phyloP scores from a whole-genome alignment of 139 green algal species.

The Yamagishiella unicocca region DNA sequence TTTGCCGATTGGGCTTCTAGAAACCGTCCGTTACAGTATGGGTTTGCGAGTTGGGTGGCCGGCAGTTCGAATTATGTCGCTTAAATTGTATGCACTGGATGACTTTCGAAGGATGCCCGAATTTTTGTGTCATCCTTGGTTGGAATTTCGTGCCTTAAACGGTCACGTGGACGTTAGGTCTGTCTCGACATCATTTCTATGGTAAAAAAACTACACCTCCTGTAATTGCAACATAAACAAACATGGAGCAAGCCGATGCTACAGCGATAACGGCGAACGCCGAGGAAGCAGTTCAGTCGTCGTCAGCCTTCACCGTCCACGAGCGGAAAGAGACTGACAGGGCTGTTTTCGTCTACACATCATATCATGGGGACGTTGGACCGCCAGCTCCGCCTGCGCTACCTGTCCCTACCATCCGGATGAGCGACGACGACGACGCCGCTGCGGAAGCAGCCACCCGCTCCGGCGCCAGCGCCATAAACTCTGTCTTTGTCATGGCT shows the following conservation, averaged over 20 bases:
- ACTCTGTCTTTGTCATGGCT: conserved; percentile 42
- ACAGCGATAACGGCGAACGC: not conserved
- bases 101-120: no score
- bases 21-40: no score
- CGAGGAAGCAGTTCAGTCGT: not conserved
- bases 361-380: conserved; percentile 2
- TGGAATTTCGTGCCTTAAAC: no score
- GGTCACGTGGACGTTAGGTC: no score
- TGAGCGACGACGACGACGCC: not conserved
- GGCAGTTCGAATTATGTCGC: no score
- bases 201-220: no score
- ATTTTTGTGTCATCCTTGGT: no score
- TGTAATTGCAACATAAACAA: not conserved
- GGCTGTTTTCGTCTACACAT: not conserved
- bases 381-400: not conserved
- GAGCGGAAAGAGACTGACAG: not conserved
- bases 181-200: no score
- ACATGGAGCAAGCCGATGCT: not conserved
- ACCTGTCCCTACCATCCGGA: not conserved
- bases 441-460: not conserved
- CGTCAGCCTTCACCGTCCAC: not conserved
- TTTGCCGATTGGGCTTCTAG: not conserved
- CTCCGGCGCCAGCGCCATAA: not conserved
- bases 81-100: no score
- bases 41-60: no score